Evolutionary conservation across 345 rosid species (phyloP), one percentile per base, ranked within the genome.

Genomic region (Iberis pinnata): DNA sequence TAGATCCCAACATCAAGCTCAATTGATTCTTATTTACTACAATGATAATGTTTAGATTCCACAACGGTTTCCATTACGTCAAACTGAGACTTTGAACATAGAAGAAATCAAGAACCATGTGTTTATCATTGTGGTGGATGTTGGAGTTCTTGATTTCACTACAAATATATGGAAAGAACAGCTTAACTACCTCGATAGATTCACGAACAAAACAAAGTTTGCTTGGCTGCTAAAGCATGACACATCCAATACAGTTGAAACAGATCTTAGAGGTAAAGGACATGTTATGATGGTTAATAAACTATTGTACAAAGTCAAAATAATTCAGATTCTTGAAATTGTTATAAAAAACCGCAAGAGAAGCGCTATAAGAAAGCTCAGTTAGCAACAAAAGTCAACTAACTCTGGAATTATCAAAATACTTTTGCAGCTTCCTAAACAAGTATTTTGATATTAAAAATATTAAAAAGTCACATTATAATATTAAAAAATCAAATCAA

Each of bases 191-290:
- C 95, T 92, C 4, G 83, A 92, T 32, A 75, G 66, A 27, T 92
- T 88, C 79, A 67, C 70, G 0, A 29, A 67, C 12, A 76, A 71
- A 65, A 80, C 76, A 12, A 85, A 78, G 65, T 88, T 88, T 50
- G 85, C 88, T 0, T 92, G 98, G 95, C 68, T 88, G 70, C 75
- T 92, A 47, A 85, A 81, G 58, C 95, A 92, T 37, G 95, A 92
- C 45, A 85, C 90, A 9, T 63, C 84, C 10, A 85, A 75, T 55
- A 57, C 77, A 17, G 52, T 83, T 58, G 88, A 85, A 60, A 74
- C 75, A 61, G 96, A 92, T 66, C 86, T 92, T 25, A 75, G 89
- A 44, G 56, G 73, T 52, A 83, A 78, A 68, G 95, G 96, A 14
- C 86, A 92, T 48, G 47, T 77, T 3, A 27, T 85, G 65, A 80